Evolutionary conservation across 164 flowering plant genomes (phyloP).

Genomic region (Tinospora cordifolia): DNA sequence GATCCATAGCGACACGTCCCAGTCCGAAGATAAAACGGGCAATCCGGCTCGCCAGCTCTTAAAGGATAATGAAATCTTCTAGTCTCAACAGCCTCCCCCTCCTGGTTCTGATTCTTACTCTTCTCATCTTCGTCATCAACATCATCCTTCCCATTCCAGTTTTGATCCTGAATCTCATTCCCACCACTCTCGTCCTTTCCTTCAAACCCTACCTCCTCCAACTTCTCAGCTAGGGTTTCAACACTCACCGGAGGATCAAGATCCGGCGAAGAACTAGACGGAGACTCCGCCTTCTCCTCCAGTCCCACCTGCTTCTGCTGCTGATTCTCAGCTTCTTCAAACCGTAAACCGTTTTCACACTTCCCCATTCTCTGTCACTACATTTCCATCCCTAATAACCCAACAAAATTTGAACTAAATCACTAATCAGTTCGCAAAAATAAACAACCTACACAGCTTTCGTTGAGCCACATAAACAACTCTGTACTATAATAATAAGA

Average conservation of each 20-base stretch:
- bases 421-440: no score
- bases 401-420: neutral
- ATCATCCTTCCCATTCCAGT: neutral
- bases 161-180: neutral
- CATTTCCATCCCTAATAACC: constrained; percentile 44
- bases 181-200: neutral
- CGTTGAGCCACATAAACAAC: no score
- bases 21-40: constrained; percentile 54
- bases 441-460: no score
- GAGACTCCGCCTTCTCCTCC: neutral
- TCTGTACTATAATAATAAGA: neutral
- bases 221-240: constrained; percentile 13
- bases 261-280: neutral
- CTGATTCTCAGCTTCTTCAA: neutral
- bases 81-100: neutral
- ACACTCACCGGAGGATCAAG: neutral
- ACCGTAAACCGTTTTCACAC: constrained; percentile 17
- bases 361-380: constrained; percentile 27
- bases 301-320: neutral
- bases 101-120: neutral
- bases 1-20: constrained; percentile 62
- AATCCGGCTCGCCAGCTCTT: constrained; percentile 68
- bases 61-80: constrained; percentile 36
- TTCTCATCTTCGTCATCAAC: constrained; percentile 1
- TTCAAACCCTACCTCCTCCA: constrained; percentile 15